Percentiles rank a stretch among this genome's conserved stretches.
Evolutionary conservation across 176 grass and related monocot genomes (phyloP).

Genomic region (Cymbopogon citratus): DNA sequence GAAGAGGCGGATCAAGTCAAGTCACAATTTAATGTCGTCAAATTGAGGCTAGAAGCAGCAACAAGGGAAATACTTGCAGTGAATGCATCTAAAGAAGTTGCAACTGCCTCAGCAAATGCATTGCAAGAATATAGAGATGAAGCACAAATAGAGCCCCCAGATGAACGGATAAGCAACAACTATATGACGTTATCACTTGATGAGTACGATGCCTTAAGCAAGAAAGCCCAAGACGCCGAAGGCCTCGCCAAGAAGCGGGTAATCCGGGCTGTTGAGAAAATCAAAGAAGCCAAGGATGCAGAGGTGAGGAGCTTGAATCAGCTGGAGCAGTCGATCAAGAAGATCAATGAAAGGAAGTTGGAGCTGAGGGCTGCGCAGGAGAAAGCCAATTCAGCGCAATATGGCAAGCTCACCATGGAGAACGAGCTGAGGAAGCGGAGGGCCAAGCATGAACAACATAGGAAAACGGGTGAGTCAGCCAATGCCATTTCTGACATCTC

Average conservation of each 20-base stretch:
- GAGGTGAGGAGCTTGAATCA: slow-evolving; percentile 51
- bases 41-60: slow-evolving; percentile 52
- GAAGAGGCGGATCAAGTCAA: slow-evolving; percentile 46
- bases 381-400: slow-evolving; percentile 39
- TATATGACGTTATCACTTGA: slow-evolving; percentile 47
- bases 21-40: slow-evolving; percentile 31
- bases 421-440: slow-evolving; percentile 54
- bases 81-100: slow-evolving; percentile 56
- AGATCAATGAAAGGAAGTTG: slow-evolving; percentile 39
- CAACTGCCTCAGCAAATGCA: slow-evolving; percentile 42
- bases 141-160: neutral
- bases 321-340: slow-evolving; percentile 38
- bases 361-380: slow-evolving; percentile 37
- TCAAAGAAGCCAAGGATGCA: slow-evolving; percentile 54
- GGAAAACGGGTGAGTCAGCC: neutral
- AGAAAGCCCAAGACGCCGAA: slow-evolving; percentile 54
- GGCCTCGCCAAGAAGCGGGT: slow-evolving; percentile 43
- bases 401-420: slow-evolving; percentile 51
- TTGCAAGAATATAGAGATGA: slow-evolving; percentile 39
- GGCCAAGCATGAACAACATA: slow-evolving; percentile 42
- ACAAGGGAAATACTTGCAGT: slow-evolving; percentile 57
- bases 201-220: slow-evolving; percentile 51
- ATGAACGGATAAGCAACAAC: slow-evolving; percentile 8
- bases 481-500: slow-evolving; percentile 9
- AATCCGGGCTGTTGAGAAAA: slow-evolving; percentile 50